Base-by-base conservation (phyloP, 1,284 basidiomycete species). In the Ceratobasidium sp. region DNA sequence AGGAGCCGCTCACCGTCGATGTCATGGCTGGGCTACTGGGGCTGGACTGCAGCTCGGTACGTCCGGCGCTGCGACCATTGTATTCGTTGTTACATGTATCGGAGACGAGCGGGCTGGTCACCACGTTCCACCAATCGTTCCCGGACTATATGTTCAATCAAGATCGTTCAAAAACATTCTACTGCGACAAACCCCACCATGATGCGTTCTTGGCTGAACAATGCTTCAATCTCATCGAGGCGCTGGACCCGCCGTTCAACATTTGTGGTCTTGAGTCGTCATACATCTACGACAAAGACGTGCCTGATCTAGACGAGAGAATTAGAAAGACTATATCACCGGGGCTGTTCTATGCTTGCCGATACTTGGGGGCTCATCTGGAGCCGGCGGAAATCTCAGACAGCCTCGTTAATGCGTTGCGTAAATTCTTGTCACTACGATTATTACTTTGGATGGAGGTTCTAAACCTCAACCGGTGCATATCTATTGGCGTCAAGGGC, bases 371-470 rank as follows among this genome's bases (percentile, higher is more conserved):
- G 5, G 50, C 27, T 8, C 63, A 66, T 27, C 4, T 53, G 45
- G 31, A 19, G 2, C 24, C 2, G 48, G 48, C 60, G 1, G n/a
- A 41, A 24, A 1, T 27, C 8, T 47, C 36, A 9, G 14, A 27
- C 15, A n/a, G 7, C 6, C 14, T 47, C 22, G 44, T 27, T 3
- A 7, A 19, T 14, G 31, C 15, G 36, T 15, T 60, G 2, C 27
- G 19, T 8, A 22, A 48, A 3, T 63, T 63, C n/a, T 17, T 48
- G 5, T 47, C 44, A 1, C 2, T 19, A 1, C 63, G 50, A 3
- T 14, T 66, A 2, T 7, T 66, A 1, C 45, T 66, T 0, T 66
- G 63, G 31, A 53, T 66, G 29, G 63, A 66, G n/a, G 29, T 66
- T 4, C 24, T 53, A 31, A 66, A 66, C 11, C 63, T 66, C 11